Evolutionary conservation across 2,329 filamentous ascomycete species (phyloP).

Genomic region (Cercospora zeina): DNA sequence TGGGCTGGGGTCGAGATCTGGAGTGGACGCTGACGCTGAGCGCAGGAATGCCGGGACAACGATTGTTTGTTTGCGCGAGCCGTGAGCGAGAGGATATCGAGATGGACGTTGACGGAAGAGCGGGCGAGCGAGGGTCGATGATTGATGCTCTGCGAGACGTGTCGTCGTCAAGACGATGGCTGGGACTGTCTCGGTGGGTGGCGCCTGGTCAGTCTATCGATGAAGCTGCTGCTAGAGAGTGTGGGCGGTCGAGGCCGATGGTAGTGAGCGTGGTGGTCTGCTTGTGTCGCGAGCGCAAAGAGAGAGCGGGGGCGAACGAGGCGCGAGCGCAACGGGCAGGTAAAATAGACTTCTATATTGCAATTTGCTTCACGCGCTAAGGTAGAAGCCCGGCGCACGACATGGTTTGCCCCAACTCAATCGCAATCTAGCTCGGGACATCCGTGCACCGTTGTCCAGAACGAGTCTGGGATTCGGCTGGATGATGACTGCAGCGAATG

Average conservation of each 20-base stretch:
- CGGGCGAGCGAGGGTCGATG: conserved; percentile 13
- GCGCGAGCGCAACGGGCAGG: conserved; percentile 5
- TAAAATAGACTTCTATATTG: conserved; percentile 21
- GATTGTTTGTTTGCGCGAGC: conserved; percentile 19
- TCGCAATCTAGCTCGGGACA: conserved; percentile 12
- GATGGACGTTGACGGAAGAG: conserved; percentile 6
- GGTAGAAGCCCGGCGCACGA: conserved; percentile 3
- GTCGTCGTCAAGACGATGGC: conserved; percentile 25
- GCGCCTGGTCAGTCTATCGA: conserved; percentile 24
- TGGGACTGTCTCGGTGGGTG: conserved; percentile 25
- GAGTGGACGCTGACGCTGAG: conserved; percentile 21
- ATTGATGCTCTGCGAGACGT: conserved; percentile 21
- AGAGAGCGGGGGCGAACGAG: conserved; percentile 11
- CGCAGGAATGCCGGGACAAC: conserved; percentile 19
- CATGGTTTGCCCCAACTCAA: conserved; percentile 11
- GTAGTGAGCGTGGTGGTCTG: conserved; percentile 18
- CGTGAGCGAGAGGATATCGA: background rate
- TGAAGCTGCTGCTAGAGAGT: conserved; percentile 15
- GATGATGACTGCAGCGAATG: background rate
- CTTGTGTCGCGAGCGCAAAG: background rate
- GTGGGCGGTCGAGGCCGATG: conserved; percentile 15
- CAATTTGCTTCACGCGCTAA: conserved; percentile 19
- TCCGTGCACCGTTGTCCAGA: conserved; percentile 8
- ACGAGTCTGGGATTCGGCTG: no score
- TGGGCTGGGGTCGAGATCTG: conserved; percentile 15